phyloP scores from a whole-genome alignment of 495 filamentous ascomycete genomes.

The Penicillium atrosanguineum region DNA sequence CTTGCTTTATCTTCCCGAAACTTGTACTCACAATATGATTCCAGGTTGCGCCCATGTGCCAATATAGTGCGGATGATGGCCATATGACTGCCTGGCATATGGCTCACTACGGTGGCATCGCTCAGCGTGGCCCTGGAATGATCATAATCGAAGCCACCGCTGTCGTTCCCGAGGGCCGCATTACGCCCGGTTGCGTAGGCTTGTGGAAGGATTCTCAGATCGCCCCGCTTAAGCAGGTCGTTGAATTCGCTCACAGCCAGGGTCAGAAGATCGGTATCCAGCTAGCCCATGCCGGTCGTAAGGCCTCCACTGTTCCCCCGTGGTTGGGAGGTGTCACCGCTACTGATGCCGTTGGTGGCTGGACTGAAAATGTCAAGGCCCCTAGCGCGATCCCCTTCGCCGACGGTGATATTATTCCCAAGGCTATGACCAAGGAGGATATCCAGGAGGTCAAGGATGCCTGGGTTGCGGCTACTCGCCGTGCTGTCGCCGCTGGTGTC shows the following conservation, averaged over 20 bases:
- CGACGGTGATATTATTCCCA: conserved; percentile 48
- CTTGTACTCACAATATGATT: conserved; percentile 7
- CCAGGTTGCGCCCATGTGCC: conserved; percentile 61
- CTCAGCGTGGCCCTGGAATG: conserved; percentile 64
- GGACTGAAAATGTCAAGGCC: conserved; percentile 57
- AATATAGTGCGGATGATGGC: conserved; percentile 65
- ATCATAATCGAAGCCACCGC: conserved; percentile 72
- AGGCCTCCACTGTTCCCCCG: conserved; percentile 66
- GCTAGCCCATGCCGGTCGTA: conserved; percentile 73
- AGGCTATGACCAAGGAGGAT: conserved; percentile 53
- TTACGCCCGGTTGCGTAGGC: conserved; percentile 69
- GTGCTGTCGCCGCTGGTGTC: conserved; percentile 56
- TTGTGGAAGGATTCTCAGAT: conserved; percentile 76
- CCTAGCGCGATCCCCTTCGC: conserved; percentile 56
- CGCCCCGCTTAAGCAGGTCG: conserved; percentile 54
- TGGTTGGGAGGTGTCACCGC: conserved; percentile 56
- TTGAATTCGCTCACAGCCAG: conserved; percentile 72
- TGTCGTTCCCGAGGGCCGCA: conserved; percentile 69
- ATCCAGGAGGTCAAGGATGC: conserved; percentile 57
- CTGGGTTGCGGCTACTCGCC: conserved; percentile 52
- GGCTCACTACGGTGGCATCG: conserved; percentile 56
- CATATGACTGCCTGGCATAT: conserved; percentile 64
- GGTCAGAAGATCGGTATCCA: conserved; percentile 71
- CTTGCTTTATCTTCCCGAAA: neutral
- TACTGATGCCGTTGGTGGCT: conserved; percentile 56